Evolutionary conservation across 805 yeast genomes (phyloP).

Genomic region (Pichia sporocuriosa): DNA sequence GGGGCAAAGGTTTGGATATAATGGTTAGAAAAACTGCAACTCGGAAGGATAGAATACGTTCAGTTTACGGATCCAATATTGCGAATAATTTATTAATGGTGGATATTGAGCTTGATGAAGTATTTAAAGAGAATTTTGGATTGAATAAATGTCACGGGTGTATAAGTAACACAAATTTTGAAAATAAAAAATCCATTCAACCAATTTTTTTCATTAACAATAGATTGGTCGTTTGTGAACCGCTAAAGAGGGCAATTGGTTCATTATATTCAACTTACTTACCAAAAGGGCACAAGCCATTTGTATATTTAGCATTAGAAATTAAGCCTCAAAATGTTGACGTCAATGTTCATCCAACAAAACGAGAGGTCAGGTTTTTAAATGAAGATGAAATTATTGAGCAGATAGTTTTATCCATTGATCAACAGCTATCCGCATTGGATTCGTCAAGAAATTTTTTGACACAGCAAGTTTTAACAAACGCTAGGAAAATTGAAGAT

Average conservation of each 20-base stretch:
- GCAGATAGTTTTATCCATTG: constrained; percentile 42
- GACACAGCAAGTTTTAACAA: constrained; percentile 50
- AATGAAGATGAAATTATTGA: constrained; percentile 82
- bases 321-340: constrained; percentile 70
- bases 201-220: constrained; percentile 83
- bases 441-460: constrained; percentile 67
- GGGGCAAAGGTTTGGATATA: constrained; percentile 45
- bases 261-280: constrained; percentile 57
- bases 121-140: constrained; percentile 35
- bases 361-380: constrained; percentile 81
- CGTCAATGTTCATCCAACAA: constrained; percentile 95
- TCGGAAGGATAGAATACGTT: constrained; percentile 62
- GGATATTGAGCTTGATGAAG: constrained; percentile 27
- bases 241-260: constrained; percentile 60
- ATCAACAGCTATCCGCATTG: constrained; percentile 42
- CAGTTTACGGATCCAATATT: constrained; percentile 62
- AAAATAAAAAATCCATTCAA: constrained; percentile 53
- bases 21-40: constrained; percentile 45
- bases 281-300: constrained; percentile 75
- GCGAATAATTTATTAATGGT: constrained; percentile 58
- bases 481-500: constrained; percentile 17
- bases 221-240: constrained; percentile 77
- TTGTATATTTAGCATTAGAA: constrained; percentile 65
- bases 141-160: constrained; percentile 48
- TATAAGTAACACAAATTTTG: constrained; percentile 65